Percentiles rank a stretch among this genome's conserved stretches.
Conservation (phyloP, 177 flowering plant genomes). For the Vitis hybrid region DNA sequence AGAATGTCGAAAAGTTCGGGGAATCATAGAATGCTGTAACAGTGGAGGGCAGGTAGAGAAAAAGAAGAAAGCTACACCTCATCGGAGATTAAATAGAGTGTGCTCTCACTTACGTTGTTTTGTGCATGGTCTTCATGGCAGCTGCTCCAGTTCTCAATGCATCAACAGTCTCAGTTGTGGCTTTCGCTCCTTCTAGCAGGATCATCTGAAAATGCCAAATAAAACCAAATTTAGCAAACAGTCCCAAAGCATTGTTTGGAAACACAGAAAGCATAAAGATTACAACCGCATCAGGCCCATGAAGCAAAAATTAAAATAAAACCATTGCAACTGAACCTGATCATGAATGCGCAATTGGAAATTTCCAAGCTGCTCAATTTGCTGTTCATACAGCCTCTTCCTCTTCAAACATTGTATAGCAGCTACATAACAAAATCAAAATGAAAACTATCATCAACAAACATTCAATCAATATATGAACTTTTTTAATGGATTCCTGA, state of each 20-base stretch:
- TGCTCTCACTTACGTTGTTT: slow-evolving; percentile 60
- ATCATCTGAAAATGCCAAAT: slow-evolving; percentile 56
- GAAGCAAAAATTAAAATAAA: background rate
- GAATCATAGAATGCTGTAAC: too few species aligned
- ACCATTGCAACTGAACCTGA: slow-evolving; percentile 45
- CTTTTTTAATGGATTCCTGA: too few species aligned
- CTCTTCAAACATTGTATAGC: slow-evolving; percentile 89
- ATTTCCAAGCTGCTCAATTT: slow-evolving; percentile 80
- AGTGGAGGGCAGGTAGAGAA: too few species aligned
- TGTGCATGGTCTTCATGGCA: slow-evolving; percentile 91
- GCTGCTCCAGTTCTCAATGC: slow-evolving; percentile 81
- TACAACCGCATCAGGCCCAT: background rate
- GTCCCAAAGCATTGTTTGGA: too few species aligned
- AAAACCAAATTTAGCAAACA: too few species aligned
- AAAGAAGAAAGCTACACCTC: too few species aligned
- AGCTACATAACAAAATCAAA: slow-evolving; percentile 38
- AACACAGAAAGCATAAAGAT: background rate
- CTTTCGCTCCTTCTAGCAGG: slow-evolving; percentile 89
- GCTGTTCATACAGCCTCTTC: slow-evolving; percentile 76
- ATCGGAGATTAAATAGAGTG: background rate
- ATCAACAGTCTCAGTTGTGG: slow-evolving; percentile 86
- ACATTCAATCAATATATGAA: too few species aligned
- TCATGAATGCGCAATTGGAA: slow-evolving; percentile 88
- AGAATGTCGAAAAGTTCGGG: too few species aligned
- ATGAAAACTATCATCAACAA: background rate